Evolutionary conservation across 2,329 filamentous ascomycete genomes (phyloP), one percentile per base, ranked within the genome.

Genomic region (Cytospora schulzeri): DNA sequence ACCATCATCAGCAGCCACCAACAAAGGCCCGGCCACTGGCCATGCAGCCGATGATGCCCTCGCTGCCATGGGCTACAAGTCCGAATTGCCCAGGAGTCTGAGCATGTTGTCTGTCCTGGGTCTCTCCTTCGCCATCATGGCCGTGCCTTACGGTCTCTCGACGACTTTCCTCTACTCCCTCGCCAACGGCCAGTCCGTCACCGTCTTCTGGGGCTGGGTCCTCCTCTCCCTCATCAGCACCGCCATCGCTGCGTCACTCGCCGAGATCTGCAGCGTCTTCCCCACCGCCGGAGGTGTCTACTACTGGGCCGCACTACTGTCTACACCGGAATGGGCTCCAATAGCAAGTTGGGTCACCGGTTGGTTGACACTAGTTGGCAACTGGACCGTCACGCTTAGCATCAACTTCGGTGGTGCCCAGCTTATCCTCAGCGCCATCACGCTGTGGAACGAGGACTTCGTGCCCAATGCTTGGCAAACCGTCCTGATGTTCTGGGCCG

Each of bases 321-420:
- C 84, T 1, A 88, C 87, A 0, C 82, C 80, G 48, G 79, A 87
- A 72, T 91, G 85, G 78, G 87, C 88, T 5, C 88, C 88, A 2
- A 81, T 91, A 60, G 85, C 88, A 56, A 86, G 83, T 12, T 91
- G 88, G 80, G 85, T 90, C 31, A 89, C 88, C 6, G 89, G 89
- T 17, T 91, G 89, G 88, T 73, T 90, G 62, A 90, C 88, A 0
- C 79, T 91, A 0, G 88, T 91, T 2, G 89, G 89, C 0, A 91
- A 91, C 73, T 91, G 88, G 88, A 91, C 88, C 29, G 79, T 82
- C 22, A 81, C 80, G 0, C 75, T 86, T 22, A 84, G 81, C 48
- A 91, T 92, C 76, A 91, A 90, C 72, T 92, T 92, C 71, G 85
- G 83, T 0, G 88, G 88, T 2, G 89, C 83, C 0, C 87, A 90